A percentile compares a stretch with the other conserved stretches of the same genome.
These are phyloP conservation scores for Mycena capillaripes DNA, from an alignment of 768 basidiomycete genomes.

Conservation along the genomic window DNA sequence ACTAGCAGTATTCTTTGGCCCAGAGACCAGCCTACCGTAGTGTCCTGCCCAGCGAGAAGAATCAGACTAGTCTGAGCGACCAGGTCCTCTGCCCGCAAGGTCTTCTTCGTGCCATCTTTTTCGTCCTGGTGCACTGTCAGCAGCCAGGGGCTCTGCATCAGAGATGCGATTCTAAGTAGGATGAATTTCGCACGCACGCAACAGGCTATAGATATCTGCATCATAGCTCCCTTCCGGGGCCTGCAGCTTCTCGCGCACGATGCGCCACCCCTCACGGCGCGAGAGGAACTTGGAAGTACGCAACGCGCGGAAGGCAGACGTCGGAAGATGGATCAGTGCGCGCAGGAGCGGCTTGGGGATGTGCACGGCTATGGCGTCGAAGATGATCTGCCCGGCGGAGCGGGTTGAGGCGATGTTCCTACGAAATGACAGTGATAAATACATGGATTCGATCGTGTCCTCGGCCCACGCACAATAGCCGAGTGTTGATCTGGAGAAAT, in stretches of 20 bases:
- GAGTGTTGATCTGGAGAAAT: slow-evolving; percentile 14
- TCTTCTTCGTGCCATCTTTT: slow-evolving; percentile 13
- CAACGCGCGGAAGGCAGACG: slow-evolving; percentile 25
- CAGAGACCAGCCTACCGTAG: slow-evolving; percentile 13
- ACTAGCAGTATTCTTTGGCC: not conserved
- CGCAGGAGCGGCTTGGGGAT: slow-evolving; percentile 19
- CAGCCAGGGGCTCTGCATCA: not conserved
- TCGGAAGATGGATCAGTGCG: slow-evolving; percentile 13
- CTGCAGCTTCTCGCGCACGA: slow-evolving; percentile 20
- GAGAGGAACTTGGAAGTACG: slow-evolving; percentile 17
- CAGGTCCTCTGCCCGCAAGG: not conserved
- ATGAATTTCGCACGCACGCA: slow-evolving; percentile 10
- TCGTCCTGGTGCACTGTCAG: slow-evolving; percentile 21
- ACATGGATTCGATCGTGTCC: not conserved
- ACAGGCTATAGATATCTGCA: slow-evolving; percentile 26
- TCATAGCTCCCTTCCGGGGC: slow-evolving; percentile 22
- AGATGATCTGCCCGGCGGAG: slow-evolving; percentile 5
- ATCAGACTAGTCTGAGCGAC: slow-evolving; percentile 30
- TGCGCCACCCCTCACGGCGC: slow-evolving; percentile 14
- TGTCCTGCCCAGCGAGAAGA: slow-evolving; percentile 30
- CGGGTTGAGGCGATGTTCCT: slow-evolving; percentile 24
- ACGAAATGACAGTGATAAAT: not conserved
- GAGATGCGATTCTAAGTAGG: not conserved
- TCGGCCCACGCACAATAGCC: slow-evolving; percentile 13
- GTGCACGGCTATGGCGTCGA: slow-evolving; percentile 24